phyloP scores from a whole-genome alignment of 495 filamentous ascomycete species.

The Parathielavia appendiculata region DNA sequence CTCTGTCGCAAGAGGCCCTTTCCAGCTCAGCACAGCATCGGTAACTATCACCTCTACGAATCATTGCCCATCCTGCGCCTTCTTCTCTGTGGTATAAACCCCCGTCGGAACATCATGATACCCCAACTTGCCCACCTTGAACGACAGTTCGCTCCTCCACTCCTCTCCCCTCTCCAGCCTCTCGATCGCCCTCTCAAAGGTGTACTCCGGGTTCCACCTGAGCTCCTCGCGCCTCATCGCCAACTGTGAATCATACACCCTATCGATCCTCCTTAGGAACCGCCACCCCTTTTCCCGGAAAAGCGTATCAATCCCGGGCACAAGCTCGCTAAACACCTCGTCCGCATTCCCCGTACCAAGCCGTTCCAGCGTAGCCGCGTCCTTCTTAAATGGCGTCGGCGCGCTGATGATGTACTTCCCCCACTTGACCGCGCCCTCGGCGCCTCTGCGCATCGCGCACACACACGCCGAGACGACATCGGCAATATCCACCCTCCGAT shows the following conservation, averaged over 20 bases:
- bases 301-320: constrained; percentile 11
- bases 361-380: constrained; percentile 6
- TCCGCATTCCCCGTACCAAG: constrained; percentile 18
- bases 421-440: constrained; percentile 2
- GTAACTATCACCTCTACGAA: too few species aligned
- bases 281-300: constrained; percentile 26
- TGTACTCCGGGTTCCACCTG: constrained; percentile 28
- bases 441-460: constrained; percentile 19
- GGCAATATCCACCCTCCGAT: constrained; percentile 27
- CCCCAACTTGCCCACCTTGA: constrained; percentile 26
- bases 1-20: too few species aligned
- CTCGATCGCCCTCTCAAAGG: constrained; percentile 24
- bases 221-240: constrained; percentile 20
- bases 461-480: constrained; percentile 29
- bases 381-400: constrained; percentile 21
- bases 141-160: constrained; percentile 28
- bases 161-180: constrained; percentile 23
- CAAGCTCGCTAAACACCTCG: not conserved
- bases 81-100: constrained; percentile 26
- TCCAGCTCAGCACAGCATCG: too few species aligned
- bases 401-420: constrained; percentile 27
- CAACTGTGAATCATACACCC: constrained; percentile 30
- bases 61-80: not conserved
- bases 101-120: constrained; percentile 28
- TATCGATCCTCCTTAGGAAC: constrained; percentile 25